Conservation (phyloP, 2,329 filamentous ascomycete genomes). For the Fusarium equiseti region DNA sequence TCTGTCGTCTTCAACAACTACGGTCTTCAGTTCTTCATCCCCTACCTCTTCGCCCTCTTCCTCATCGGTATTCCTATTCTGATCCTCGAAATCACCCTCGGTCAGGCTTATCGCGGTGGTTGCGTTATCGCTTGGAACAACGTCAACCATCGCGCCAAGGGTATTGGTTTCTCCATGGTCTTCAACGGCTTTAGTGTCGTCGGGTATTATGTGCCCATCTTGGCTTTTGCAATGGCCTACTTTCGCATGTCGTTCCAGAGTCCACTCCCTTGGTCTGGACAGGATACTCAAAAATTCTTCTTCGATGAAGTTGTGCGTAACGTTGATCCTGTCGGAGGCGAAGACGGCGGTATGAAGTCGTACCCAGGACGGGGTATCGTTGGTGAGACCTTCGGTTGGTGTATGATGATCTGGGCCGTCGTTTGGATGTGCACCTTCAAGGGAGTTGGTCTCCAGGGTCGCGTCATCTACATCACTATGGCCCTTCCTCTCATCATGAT, state of each 20-base stretch:
- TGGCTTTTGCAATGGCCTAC: conserved; percentile 68
- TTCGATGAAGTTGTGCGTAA: conserved; percentile 53
- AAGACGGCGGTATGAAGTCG: background rate
- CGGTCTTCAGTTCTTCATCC: conserved; percentile 68
- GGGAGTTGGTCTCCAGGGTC: conserved; percentile 65
- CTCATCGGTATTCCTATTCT: conserved; percentile 64
- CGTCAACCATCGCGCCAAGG: conserved; percentile 62
- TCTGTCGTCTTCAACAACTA: conserved; percentile 68
- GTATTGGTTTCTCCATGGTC: conserved; percentile 63
- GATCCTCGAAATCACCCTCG: conserved; percentile 72
- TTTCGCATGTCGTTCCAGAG: conserved; percentile 65
- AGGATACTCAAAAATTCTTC: background rate
- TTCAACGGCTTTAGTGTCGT: conserved; percentile 64
- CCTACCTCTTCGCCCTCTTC: conserved; percentile 60
- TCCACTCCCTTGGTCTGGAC: conserved; percentile 63
- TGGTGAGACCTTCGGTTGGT: conserved; percentile 67
- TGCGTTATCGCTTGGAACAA: conserved; percentile 63
- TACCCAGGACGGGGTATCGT: conserved; percentile 60
- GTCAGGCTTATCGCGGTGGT: conserved; percentile 69
- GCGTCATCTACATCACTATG: conserved; percentile 69
- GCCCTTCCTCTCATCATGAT: conserved; percentile 66
- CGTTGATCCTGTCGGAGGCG: background rate
- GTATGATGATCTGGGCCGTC: conserved; percentile 66
- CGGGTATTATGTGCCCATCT: conserved; percentile 66
- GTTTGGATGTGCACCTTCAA: conserved; percentile 69